Conservation (phyloP, 306 rosid genomes). For the Quercus engelmannii region DNA sequence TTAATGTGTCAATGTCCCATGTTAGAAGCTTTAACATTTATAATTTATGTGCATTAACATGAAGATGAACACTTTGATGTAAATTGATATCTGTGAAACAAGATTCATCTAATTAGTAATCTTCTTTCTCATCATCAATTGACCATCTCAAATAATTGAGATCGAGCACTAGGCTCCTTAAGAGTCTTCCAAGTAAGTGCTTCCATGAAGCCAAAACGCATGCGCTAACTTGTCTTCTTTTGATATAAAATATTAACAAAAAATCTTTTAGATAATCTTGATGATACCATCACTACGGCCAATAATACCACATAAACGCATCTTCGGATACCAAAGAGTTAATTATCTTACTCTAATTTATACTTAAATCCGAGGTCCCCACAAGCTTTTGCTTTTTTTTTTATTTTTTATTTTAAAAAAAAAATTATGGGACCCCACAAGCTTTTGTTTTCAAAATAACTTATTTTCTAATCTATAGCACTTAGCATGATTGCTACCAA, state of each 20-base stretch:
- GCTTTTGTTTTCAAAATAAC: conserved; percentile 23
- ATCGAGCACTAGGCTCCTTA: neutral
- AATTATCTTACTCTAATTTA: conserved; percentile 22
- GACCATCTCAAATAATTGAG: conserved; percentile 26
- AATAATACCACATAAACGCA: conserved; percentile 7
- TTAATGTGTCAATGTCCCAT: no score
- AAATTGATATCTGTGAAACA: neutral
- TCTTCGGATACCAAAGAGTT: conserved; percentile 34
- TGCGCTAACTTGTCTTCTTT: conserved; percentile 32
- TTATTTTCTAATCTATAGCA: neutral
- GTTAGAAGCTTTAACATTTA: no score
- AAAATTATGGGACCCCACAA: conserved; percentile 18
- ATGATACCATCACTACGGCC: conserved; percentile 23
- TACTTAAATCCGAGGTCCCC: conserved; percentile 40
- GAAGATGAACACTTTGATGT: no score
- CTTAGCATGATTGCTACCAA: neutral
- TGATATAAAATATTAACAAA: conserved; percentile 6
- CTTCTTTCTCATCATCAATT: conserved; percentile 10
- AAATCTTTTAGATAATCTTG: conserved; percentile 22
- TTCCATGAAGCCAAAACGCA: conserved; percentile 5
- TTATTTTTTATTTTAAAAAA: no score
- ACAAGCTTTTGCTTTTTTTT: neutral
- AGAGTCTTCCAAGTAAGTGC: conserved; percentile 13
- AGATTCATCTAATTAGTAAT: neutral
- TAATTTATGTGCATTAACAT: no score